Evolutionary conservation across 2,329 filamentous ascomycete species (phyloP).

Genomic region (Zopfia rhizophila): DNA sequence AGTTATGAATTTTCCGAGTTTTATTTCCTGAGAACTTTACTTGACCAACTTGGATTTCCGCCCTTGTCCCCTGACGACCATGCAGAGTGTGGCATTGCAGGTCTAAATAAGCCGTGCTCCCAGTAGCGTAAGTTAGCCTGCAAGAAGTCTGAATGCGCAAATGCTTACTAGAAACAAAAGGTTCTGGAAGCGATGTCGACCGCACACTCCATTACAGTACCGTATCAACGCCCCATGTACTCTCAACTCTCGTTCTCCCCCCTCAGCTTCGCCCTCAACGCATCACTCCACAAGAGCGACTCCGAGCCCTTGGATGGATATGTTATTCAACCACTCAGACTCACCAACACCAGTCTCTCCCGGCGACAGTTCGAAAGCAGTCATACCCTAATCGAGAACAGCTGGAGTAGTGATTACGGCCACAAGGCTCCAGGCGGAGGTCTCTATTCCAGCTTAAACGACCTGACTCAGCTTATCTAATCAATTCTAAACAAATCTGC

Average conservation of each 20-base stretch:
- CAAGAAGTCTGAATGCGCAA: too few species aligned
- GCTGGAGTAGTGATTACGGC: conserved; percentile 10
- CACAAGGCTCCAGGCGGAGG: conserved; percentile 12
- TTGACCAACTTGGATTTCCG: conserved; percentile 11
- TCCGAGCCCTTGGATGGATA: conserved; percentile 1
- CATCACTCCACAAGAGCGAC: conserved; percentile 7
- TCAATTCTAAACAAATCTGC: conserved; percentile 7
- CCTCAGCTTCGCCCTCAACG: conserved; percentile 1
- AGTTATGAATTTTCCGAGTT: conserved; percentile 16
- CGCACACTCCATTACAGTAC: conserved; percentile 2
- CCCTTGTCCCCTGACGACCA: conserved; percentile 1
- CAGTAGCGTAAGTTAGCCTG: conserved; percentile 13
- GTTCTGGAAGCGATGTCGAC: conserved; percentile 1
- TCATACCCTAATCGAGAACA: conserved; percentile 6
- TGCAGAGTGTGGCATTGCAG: conserved; percentile 8
- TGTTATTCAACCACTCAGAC: too few species aligned
- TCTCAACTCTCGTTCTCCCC: conserved; percentile 9
- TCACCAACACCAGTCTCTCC: conserved; percentile 7
- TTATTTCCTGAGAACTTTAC: conserved; percentile 5
- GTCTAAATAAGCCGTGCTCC: conserved; percentile 10
- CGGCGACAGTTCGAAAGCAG: conserved; percentile 1
- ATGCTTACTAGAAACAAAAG: neutral
- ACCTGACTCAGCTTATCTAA: conserved; percentile 2
- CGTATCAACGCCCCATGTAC: conserved; percentile 6
- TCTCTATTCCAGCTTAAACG: conserved; percentile 10